Conservation (phyloP, 1,139 yeast species). For the Diutina scorzettiae region DNA sequence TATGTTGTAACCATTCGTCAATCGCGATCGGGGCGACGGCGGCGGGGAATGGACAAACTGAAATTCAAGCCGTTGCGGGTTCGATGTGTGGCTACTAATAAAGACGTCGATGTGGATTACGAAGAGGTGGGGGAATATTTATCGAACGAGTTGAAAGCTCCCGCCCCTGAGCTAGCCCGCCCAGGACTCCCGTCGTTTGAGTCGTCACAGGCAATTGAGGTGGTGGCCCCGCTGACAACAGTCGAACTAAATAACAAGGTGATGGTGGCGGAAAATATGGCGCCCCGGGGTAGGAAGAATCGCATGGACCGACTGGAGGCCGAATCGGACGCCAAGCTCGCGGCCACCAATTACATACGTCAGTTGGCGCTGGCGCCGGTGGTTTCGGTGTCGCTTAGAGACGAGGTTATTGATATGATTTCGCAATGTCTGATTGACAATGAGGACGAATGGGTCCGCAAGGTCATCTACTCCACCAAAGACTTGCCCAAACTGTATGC, state of each 20-base stretch:
- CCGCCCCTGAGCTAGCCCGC: neutral
- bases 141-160: slow-evolving; percentile 27
- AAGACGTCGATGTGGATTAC: slow-evolving; percentile 60
- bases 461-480: slow-evolving; percentile 52
- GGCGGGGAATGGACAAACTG: slow-evolving; percentile 20
- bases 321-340: slow-evolving; percentile 60
- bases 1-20: slow-evolving; percentile 73
- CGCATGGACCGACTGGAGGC: slow-evolving; percentile 61
- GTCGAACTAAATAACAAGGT: slow-evolving; percentile 46
- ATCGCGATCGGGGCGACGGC: slow-evolving; percentile 9
- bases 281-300: slow-evolving; percentile 58
- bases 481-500: slow-evolving; percentile 69
- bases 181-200: neutral
- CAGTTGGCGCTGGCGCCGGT: slow-evolving; percentile 56
- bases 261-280: slow-evolving; percentile 53
- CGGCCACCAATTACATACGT: slow-evolving; percentile 43
- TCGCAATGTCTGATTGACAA: slow-evolving; percentile 58
- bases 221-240: slow-evolving; percentile 7
- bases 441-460: slow-evolving; percentile 75
- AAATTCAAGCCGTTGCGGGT: slow-evolving; percentile 63
- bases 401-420: slow-evolving; percentile 77
- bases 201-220: neutral
- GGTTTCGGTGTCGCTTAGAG: slow-evolving; percentile 64
- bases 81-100: slow-evolving; percentile 43
- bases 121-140: slow-evolving; percentile 49